Evolutionary conservation across 2,329 filamentous ascomycete species (phyloP).

Genomic region (Lachnellula occidentalis): DNA sequence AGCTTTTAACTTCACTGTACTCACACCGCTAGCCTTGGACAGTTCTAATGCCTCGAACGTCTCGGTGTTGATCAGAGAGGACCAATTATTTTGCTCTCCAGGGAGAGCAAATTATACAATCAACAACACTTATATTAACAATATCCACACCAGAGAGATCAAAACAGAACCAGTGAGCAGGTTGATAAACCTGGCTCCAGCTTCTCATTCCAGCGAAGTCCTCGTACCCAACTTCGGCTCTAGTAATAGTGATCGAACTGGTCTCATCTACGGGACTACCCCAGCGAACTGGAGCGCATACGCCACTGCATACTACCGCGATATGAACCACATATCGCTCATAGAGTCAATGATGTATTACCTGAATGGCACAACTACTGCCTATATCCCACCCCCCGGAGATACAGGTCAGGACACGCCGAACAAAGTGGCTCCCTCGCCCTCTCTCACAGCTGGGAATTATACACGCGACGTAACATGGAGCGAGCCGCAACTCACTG

Average conservation of each 20-base stretch:
- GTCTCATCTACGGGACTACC: not conserved
- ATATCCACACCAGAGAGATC: constrained; percentile 1
- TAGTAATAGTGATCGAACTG: not conserved
- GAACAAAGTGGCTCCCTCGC: not conserved
- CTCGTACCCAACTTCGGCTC: constrained; percentile 9
- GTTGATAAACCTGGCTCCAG: constrained; percentile 8
- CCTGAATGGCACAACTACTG: not conserved
- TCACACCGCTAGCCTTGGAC: constrained; percentile 3
- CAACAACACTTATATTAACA: constrained; percentile 14
- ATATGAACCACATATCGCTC: constrained; percentile 12
- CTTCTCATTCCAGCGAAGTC: constrained; percentile 3
- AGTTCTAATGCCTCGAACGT: not conserved
- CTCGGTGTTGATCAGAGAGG: not conserved
- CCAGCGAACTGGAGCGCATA: constrained; percentile 16
- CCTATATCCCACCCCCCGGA: not conserved
- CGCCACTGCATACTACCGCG: constrained; percentile 10
- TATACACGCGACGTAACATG: not conserved
- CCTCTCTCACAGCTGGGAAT: not conserved
- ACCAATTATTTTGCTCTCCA: constrained; percentile 12
- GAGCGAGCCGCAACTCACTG: not conserved
- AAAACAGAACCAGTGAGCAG: constrained; percentile 2
- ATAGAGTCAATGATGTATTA: not conserved
- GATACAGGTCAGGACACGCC: not conserved
- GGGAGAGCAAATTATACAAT: constrained; percentile 16
- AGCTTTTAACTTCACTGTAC: constrained; percentile 5